These are phyloP conservation scores for Cyclotella sp. DNA, from an alignment of 108 stramenopile species.

Conservation along the genomic window DNA sequence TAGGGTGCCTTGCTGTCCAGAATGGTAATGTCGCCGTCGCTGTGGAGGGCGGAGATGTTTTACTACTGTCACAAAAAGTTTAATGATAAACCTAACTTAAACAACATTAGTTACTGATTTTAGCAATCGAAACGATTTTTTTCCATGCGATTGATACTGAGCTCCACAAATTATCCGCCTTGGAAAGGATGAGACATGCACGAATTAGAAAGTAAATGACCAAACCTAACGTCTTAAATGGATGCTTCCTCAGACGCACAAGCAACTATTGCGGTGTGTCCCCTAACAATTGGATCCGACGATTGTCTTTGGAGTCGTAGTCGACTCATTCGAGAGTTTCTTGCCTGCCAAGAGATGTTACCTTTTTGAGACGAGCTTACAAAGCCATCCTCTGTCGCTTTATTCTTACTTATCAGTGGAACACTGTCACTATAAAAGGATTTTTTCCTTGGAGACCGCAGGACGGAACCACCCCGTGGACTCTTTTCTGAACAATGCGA, in stretches of 20 bases:
- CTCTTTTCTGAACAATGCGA: constrained; percentile 10
- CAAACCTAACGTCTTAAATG: neutral
- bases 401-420: neutral
- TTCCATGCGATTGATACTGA: too few species aligned
- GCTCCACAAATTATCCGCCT: too few species aligned
- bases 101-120: too few species aligned
- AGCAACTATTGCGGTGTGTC: neutral
- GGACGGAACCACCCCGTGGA: neutral
- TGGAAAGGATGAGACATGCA: neutral
- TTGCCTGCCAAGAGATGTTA: constrained; percentile 41
- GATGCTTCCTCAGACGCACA: constrained; percentile 26
- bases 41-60: constrained; percentile 67
- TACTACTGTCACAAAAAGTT: constrained; percentile 54
- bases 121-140: too few species aligned
- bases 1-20: constrained; percentile 60
- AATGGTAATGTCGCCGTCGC: constrained; percentile 56
- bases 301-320: constrained; percentile 28
- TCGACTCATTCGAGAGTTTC: constrained; percentile 39
- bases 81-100: neutral
- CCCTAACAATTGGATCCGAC: constrained; percentile 3
- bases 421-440: neutral
- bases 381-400: constrained; percentile 1
- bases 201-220: neutral
- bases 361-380: constrained; percentile 3
- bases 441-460: neutral